Conservation (phyloP, 768 basidiomycete species). For the Clathrus columnatus region DNA sequence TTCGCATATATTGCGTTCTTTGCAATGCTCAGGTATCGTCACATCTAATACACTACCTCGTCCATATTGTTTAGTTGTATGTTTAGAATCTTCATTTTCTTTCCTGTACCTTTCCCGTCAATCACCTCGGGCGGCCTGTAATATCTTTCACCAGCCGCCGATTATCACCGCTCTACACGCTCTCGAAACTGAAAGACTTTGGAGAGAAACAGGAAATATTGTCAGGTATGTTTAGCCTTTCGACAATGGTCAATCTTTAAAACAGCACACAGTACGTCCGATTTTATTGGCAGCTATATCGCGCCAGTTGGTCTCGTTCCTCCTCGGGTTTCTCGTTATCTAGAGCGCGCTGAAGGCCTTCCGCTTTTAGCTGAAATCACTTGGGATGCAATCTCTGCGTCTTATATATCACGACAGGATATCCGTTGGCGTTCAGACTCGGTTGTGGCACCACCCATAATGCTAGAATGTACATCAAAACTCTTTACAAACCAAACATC, state of each 20-base stretch:
- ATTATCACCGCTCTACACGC: conserved; percentile 47
- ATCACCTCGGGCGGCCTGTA: conserved; percentile 56
- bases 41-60: background rate
- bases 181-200: conserved; percentile 34
- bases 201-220: conserved; percentile 27
- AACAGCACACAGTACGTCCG: conserved; percentile 37
- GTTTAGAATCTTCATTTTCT: conserved; percentile 53
- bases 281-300: conserved; percentile 36
- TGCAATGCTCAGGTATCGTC: conserved; percentile 49
- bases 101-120: conserved; percentile 66
- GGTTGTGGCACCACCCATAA: conserved; percentile 77
- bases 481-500: conserved; percentile 68
- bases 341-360: conserved; percentile 33
- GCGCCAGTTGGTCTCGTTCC: conserved; percentile 30
- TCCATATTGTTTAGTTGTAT: background rate
- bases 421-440: conserved; percentile 83
- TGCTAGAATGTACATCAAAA: conserved; percentile 63
- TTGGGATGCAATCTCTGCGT: conserved; percentile 52
- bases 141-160: conserved; percentile 49
- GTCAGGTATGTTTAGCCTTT: conserved; percentile 9
- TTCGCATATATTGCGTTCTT: conserved; percentile 67
- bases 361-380: conserved; percentile 58
- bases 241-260: background rate
- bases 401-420: conserved; percentile 70
- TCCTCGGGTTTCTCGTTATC: conserved; percentile 20